Conservation (phyloP, 106 monocot genomes). For the Triglochin maritima region DNA sequence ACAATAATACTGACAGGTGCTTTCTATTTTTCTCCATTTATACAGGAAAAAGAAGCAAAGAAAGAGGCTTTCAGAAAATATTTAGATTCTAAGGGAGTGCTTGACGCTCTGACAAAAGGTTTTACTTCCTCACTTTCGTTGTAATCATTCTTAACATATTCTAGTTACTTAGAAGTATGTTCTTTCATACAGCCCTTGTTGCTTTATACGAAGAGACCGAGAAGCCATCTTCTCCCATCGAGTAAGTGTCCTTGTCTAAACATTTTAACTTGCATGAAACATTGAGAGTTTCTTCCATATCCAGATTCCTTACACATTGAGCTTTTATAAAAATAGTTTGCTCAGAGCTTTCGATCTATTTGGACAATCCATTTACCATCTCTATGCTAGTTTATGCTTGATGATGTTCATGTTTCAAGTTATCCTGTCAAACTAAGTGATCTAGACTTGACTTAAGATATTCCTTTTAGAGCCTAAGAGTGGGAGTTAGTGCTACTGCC, state of each 20-base stretch:
- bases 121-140: slow-evolving; percentile 3
- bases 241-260: slow-evolving; percentile 44
- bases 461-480: too few species aligned
- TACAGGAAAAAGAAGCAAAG: slow-evolving; percentile 83
- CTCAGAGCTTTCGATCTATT: too few species aligned
- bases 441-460: too few species aligned
- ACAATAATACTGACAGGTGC: too few species aligned
- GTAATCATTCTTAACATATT: not conserved
- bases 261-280: not conserved
- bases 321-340: too few species aligned
- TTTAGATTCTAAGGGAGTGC: slow-evolving; percentile 73
- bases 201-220: slow-evolving; percentile 76
- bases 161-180: not conserved
- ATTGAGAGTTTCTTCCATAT: not conserved
- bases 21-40: not conserved
- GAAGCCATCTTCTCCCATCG: slow-evolving; percentile 68
- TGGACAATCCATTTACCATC: too few species aligned
- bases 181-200: slow-evolving; percentile 63
- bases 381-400: too few species aligned
- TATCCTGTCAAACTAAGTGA: too few species aligned
- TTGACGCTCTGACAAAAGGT: slow-evolving; percentile 97
- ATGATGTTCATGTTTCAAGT: too few species aligned
- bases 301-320: not conserved
- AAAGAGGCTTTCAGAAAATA: slow-evolving; percentile 95
- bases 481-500: too few species aligned